Evolutionary conservation across 257 asterid species (phyloP).

Genomic region (Nemophila menziesii): DNA sequence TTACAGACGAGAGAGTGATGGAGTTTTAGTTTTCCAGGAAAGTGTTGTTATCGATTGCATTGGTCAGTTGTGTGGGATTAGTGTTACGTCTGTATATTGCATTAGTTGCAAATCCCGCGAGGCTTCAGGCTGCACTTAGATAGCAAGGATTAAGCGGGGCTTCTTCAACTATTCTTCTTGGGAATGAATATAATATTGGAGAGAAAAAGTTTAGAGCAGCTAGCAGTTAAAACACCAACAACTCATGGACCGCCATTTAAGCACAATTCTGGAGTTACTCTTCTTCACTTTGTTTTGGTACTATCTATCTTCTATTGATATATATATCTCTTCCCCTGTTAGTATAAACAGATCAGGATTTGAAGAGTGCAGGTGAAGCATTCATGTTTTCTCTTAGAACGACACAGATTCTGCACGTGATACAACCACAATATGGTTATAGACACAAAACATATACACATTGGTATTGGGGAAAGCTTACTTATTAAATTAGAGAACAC

Average conservation of each 20-base stretch:
- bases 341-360: neutral
- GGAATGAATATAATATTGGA: slow-evolving; percentile 46
- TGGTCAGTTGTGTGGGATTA: slow-evolving; percentile 2
- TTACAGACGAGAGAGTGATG: neutral
- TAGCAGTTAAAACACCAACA: neutral
- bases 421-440: slow-evolving; percentile 25
- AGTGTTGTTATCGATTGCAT: neutral
- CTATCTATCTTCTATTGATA: neutral
- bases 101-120: slow-evolving; percentile 23
- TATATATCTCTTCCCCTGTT: neutral
- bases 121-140: slow-evolving; percentile 19
- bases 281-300: slow-evolving; percentile 42
- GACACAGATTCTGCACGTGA: slow-evolving; percentile 22
- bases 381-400: slow-evolving; percentile 26
- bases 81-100: slow-evolving; percentile 14
- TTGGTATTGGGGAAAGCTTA: slow-evolving; percentile 31
- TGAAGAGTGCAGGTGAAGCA: slow-evolving; percentile 14
- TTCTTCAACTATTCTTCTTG: slow-evolving; percentile 28
- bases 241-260: slow-evolving; percentile 14
- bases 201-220: slow-evolving; percentile 28
- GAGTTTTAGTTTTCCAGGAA: neutral
- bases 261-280: slow-evolving; percentile 29
- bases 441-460: slow-evolving; percentile 33
- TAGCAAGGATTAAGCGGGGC: slow-evolving; percentile 56
- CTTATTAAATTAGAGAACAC: slow-evolving; percentile 22